Evolutionary conservation across 2,329 filamentous ascomycete genomes (phyloP).

Genomic region (Trichoderma atrobrunneum): DNA sequence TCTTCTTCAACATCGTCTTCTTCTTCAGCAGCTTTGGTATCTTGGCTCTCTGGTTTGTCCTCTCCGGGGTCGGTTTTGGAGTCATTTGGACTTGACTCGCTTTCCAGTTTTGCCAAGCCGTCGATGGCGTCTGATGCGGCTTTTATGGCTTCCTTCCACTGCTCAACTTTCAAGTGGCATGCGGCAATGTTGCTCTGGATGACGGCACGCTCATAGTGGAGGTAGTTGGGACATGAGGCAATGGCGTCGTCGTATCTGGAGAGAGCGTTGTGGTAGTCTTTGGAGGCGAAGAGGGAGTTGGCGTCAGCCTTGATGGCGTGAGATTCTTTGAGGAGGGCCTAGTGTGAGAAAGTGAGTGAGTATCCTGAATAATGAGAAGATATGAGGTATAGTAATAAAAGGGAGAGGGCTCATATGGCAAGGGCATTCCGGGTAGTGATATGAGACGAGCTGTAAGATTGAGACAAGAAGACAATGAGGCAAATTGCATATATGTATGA

Average conservation of each 20-base stretch:
- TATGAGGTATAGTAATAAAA: neutral
- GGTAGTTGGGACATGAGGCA: slow-evolving; percentile 73
- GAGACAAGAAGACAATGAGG: too few relatives aligned
- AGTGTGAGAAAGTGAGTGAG: neutral
- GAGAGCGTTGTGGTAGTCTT: slow-evolving; percentile 73
- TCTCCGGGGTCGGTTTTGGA: slow-evolving; percentile 20
- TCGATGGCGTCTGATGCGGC: slow-evolving; percentile 72
- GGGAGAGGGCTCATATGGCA: too few relatives aligned
- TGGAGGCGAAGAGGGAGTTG: slow-evolving; percentile 73
- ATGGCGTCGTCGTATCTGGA: slow-evolving; percentile 79
- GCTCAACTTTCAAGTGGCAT: slow-evolving; percentile 77
- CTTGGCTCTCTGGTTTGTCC: slow-evolving; percentile 33
- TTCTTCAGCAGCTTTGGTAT: slow-evolving; percentile 37
- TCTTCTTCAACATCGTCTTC: slow-evolving; percentile 53
- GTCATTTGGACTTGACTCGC: slow-evolving; percentile 23
- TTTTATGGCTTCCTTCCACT: slow-evolving; percentile 81
- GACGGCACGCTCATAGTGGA: slow-evolving; percentile 85
- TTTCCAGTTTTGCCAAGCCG: slow-evolving; percentile 61
- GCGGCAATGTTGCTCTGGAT: slow-evolving; percentile 86
- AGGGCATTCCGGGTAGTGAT: too few relatives aligned
- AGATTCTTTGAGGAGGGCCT: slow-evolving; percentile 69
- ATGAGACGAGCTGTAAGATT: neutral
- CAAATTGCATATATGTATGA: neutral
- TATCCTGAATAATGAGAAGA: neutral
- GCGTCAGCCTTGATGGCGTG: slow-evolving; percentile 70